phyloP scores from a whole-genome alignment of 352 stramenopile genomes.

The Phytopythium montanum region DNA sequence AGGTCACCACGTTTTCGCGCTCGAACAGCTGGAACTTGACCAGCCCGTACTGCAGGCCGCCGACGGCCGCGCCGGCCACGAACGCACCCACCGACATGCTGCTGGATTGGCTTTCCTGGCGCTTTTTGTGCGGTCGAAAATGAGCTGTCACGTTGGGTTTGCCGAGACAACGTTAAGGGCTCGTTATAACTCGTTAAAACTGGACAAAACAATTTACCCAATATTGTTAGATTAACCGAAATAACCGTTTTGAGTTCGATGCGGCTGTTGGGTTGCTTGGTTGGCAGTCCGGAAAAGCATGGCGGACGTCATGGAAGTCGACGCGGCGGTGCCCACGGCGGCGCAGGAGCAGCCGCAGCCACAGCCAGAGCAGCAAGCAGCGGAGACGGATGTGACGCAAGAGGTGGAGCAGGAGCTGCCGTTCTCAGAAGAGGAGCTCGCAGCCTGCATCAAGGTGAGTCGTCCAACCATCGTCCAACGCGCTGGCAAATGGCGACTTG shows the following conservation, averaged over 20 bases:
- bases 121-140: not conserved
- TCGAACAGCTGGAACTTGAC: constrained; percentile 71
- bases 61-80: constrained; percentile 54
- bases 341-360: not conserved
- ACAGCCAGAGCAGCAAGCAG: not conserved
- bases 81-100: constrained; percentile 72
- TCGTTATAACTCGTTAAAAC: not conserved
- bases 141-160: not conserved
- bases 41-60: constrained; percentile 59
- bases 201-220: too few relatives aligned
- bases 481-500: not conserved
- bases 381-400: constrained; percentile 2
- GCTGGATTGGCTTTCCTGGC: not conserved
- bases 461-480: not conserved
- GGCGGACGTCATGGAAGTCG: constrained; percentile 33
- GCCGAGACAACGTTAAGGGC: not conserved
- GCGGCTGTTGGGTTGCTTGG: constrained; percentile 5
- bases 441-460: constrained; percentile 45
- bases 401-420: constrained; percentile 40
- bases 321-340: constrained; percentile 4
- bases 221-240: too few relatives aligned
- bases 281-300: constrained; percentile 9
- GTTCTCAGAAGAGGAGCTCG: constrained; percentile 68
- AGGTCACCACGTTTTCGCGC: constrained; percentile 66
- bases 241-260: too few relatives aligned